A percentile compares a stretch with the other conserved stretches of the same genome.
phyloP scores from a whole-genome alignment of 768 basidiomycete genomes.

The Phanerochaete carnosa region DNA sequence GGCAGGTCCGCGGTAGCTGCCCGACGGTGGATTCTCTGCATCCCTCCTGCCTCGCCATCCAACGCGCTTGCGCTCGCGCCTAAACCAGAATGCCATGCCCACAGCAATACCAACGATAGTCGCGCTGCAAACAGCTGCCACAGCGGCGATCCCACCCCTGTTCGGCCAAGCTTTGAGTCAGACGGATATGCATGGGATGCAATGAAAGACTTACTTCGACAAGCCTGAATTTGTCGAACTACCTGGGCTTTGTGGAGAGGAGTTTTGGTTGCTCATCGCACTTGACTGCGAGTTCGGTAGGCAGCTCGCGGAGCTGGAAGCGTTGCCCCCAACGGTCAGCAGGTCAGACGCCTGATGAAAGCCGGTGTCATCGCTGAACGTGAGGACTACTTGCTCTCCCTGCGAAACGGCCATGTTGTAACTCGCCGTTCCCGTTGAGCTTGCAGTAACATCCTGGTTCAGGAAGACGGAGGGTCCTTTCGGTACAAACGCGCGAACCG shows the following conservation, averaged over 20 bases:
- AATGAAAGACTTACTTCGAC: constrained; percentile 13
- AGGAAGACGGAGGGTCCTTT: constrained; percentile 22
- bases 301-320: constrained; percentile 24
- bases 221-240: constrained; percentile 5
- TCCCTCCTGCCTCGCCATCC: constrained; percentile 20
- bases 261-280: background rate
- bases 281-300: constrained; percentile 11
- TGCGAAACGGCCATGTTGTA: constrained; percentile 41
- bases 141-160: constrained; percentile 46
- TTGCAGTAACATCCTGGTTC: constrained; percentile 16
- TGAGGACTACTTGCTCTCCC: constrained; percentile 38
- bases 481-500: constrained; percentile 35
- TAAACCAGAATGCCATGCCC: constrained; percentile 41
- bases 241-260: constrained; percentile 19
- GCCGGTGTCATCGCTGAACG: constrained; percentile 39
- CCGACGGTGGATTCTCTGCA: background rate
- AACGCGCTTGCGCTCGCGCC: constrained; percentile 34
- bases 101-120: constrained; percentile 37
- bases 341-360: constrained; percentile 40
- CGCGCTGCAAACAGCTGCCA: constrained; percentile 35
- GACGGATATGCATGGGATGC: background rate
- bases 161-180: background rate
- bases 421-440: constrained; percentile 34
- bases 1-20: background rate
- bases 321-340: constrained; percentile 34